Evolutionary conservation across 2,329 filamentous ascomycete genomes (phyloP).

Genomic region (Pseudogymnoascus sp.): DNA sequence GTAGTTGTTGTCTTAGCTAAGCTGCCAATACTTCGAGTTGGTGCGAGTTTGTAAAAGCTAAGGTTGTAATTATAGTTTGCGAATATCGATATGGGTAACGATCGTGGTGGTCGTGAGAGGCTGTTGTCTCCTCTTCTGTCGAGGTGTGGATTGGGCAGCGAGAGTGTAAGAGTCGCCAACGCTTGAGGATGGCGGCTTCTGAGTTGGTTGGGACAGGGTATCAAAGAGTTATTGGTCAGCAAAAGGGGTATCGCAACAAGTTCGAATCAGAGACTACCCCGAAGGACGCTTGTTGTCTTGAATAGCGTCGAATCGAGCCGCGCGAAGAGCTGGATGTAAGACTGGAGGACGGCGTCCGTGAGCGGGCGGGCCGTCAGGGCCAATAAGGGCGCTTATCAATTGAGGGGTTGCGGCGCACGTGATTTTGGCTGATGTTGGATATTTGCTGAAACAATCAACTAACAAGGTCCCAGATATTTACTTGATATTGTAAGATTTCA

Average conservation of each 20-base stretch:
- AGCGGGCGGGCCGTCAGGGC: neutral
- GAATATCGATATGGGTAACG: neutral
- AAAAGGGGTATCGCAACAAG: neutral
- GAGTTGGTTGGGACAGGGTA: slow-evolving; percentile 1
- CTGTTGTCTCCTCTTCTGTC: neutral
- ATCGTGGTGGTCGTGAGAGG: slow-evolving; percentile 1
- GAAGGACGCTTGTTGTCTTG: slow-evolving; percentile 7
- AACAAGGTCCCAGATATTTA: neutral
- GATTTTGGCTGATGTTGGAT: slow-evolving; percentile 7
- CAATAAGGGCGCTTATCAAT: slow-evolving; percentile 5
- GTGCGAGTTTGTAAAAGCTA: neutral
- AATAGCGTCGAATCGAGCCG: neutral
- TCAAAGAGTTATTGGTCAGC: neutral
- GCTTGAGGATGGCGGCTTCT: neutral
- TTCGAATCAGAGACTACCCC: slow-evolving; percentile 3
- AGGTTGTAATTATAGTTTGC: neutral
- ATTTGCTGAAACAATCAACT: neutral
- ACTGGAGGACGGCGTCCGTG: neutral
- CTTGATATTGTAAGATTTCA: slow-evolving; percentile 1
- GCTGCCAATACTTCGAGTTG: neutral
- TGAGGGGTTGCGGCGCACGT: neutral
- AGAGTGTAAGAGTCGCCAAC: neutral
- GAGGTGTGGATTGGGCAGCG: slow-evolving; percentile 6
- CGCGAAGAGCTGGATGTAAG: slow-evolving; percentile 7
- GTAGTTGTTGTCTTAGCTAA: neutral